Base-by-base conservation (phyloP, 176 grass and related monocot genomes). In the Ensete ventricosum region DNA sequence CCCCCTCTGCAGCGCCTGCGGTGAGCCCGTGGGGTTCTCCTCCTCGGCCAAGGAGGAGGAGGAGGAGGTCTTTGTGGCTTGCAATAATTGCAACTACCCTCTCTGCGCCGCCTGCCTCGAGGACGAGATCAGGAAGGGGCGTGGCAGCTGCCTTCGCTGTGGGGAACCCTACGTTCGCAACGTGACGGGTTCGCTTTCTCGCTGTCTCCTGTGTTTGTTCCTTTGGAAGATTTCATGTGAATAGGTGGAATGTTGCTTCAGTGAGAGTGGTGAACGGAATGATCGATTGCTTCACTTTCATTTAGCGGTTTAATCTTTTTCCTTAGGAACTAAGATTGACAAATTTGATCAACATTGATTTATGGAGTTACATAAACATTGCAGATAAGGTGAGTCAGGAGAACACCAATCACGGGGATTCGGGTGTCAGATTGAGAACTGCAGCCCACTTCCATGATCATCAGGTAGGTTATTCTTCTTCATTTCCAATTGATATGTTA, bases 101-200 rank as follows among this genome's bases (percentile, higher is more conserved):
- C 84, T 98, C 13, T 98, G 95, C 58, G 89, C 51, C 82, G 78
- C 90, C 2, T 98, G 95, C 77, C 83, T 94, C 78, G 82, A 98
- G 27, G 88, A 94, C 78, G 95, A 98, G 54, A 76, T 86, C 50
- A 80, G 86, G 78, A 82, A 84, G 69, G 95, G 88, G 2, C 88
- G 95, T 72, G 70, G 72, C 72, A 82, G 77, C 10, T 98, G 95
- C 76, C 59, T 89, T 2, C 85, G 90, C 64, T 98, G 95, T 64
- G 88, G 81, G 54, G 86, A 85, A 80, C 88, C 89, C 24, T 99
- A 89, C 77, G 60, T 20, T 27, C 60, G 67, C 29, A 70, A 16
- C 53, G 76, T 16, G 19, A 9, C 76, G 48, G 94, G 94, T 89
- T 62, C 23, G 82, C 49, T 77, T 11, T 70, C 62, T 9, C 29